Evolutionary conservation across 306 rosid genomes (phyloP).

Genomic region (Trichosanthes cucumerina): DNA sequence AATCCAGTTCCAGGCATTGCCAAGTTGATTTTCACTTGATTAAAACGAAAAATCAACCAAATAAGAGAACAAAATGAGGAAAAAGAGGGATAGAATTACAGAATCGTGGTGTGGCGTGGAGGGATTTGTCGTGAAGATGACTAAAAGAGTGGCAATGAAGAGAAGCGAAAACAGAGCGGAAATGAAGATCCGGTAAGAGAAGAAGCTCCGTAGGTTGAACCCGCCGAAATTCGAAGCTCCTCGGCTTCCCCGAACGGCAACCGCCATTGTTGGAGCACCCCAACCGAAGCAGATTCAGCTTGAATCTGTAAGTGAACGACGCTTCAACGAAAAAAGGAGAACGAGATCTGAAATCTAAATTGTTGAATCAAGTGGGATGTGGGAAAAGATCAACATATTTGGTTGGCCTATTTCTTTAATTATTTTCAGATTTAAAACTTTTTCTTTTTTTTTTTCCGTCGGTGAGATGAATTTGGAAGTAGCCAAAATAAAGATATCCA

Average conservation of each 20-base stretch:
- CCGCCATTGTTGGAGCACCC: constrained; percentile 56
- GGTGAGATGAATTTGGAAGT: not conserved
- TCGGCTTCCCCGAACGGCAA: constrained; percentile 76
- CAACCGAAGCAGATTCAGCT: not conserved
- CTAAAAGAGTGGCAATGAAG: constrained; percentile 80
- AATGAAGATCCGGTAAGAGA: constrained; percentile 93
- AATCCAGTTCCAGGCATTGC: not conserved
- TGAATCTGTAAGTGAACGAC: not conserved
- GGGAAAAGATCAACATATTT: not conserved
- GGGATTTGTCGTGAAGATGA: constrained; percentile 58
- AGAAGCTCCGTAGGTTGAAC: constrained; percentile 59
- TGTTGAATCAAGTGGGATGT: not conserved
- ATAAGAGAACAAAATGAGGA: not conserved
- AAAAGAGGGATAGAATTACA: constrained; percentile 36
- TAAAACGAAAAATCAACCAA: not conserved
- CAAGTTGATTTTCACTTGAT: constrained; percentile 10
- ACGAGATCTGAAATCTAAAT: constrained; percentile 11
- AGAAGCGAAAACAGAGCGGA: constrained; percentile 85
- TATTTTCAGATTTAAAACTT: not conserved
- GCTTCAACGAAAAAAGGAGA: not conserved
- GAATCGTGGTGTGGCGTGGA: constrained; percentile 49
- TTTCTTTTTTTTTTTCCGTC: not conserved
- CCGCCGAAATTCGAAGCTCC: constrained; percentile 33
- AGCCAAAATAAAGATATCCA: not conserved
- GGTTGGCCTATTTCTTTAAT: not conserved